Percentiles rank a stretch among this genome's conserved stretches.
Evolutionary conservation across 2,329 filamentous ascomycete species (phyloP).

Genomic region (Biscogniauxia sp.): DNA sequence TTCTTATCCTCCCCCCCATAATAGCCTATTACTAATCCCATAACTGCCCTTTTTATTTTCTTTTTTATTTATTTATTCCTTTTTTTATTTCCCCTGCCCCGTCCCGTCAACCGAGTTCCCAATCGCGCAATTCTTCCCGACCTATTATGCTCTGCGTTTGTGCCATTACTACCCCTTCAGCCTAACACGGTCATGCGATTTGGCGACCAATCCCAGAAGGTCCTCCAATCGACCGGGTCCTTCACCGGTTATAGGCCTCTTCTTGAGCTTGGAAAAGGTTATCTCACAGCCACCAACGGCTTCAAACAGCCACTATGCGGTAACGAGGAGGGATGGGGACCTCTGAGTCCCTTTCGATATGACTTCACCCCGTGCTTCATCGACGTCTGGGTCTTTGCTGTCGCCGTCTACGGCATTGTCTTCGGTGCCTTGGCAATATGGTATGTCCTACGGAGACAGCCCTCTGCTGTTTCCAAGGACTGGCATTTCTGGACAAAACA

Average conservation of each 20-base stretch:
- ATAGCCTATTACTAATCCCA: constrained; percentile 9
- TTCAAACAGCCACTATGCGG: constrained; percentile 75
- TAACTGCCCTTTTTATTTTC: constrained; percentile 1
- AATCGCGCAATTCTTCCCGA: constrained; percentile 28
- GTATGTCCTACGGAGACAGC: constrained; percentile 71
- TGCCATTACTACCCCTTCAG: constrained; percentile 17
- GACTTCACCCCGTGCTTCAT: constrained; percentile 98
- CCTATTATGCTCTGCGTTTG: constrained; percentile 31
- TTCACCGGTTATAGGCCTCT: constrained; percentile 56
- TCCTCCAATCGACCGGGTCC: constrained; percentile 56
- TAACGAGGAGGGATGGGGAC: constrained; percentile 93
- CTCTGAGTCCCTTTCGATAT: constrained; percentile 79
- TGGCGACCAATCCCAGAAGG: constrained; percentile 42
- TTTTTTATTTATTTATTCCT: constrained; percentile 6
- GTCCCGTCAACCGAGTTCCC: constrained; percentile 24
- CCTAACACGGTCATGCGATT: constrained; percentile 37
- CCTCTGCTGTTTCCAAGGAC: constrained; percentile 70
- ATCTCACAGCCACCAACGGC: constrained; percentile 52
- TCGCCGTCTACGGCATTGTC: constrained; percentile 76
- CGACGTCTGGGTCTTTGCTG: constrained; percentile 79
- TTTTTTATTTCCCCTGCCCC: constrained; percentile 1
- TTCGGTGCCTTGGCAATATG: constrained; percentile 75
- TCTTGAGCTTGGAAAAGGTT: constrained; percentile 53
- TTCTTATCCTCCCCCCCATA: not conserved
- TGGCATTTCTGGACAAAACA: constrained; percentile 93